Conservation (phyloP, 345 rosid genomes). For the Ceriops tagal region DNA sequence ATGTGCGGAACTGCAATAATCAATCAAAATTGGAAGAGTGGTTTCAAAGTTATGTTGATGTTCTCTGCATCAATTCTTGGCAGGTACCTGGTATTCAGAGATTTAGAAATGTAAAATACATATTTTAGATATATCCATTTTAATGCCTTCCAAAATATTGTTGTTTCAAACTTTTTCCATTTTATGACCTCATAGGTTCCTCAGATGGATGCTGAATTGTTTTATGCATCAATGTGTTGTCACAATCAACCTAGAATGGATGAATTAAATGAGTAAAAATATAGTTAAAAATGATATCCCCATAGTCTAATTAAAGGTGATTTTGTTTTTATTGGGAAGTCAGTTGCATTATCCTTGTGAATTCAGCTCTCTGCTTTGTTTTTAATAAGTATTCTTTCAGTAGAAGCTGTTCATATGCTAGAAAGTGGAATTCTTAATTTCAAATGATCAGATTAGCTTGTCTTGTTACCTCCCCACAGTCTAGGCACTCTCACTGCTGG, state of each 20-base stretch:
- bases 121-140: background rate
- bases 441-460: background rate
- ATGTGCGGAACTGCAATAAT: constrained; percentile 22
- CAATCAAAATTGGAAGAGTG: constrained; percentile 41
- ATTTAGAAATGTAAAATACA: background rate
- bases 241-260: no score
- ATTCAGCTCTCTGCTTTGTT: no score
- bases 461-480: background rate
- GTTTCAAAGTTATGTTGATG: constrained; percentile 58
- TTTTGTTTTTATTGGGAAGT: no score
- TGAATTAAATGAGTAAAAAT: no score
- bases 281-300: no score
- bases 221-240: no score
- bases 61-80: constrained; percentile 85
- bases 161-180: no score
- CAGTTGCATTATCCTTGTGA: no score
- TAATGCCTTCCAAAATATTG: no score
- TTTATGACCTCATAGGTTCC: no score
- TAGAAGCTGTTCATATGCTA: background rate
- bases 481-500: background rate
- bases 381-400: background rate
- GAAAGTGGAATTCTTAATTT: background rate
- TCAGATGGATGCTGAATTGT: no score
- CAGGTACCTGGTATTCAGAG: constrained; percentile 52
- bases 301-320: no score